These are phyloP conservation scores for Calonectria pseudoturangicola DNA, from an alignment of 2,329 filamentous ascomycete genomes.

Conservation along the genomic window DNA sequence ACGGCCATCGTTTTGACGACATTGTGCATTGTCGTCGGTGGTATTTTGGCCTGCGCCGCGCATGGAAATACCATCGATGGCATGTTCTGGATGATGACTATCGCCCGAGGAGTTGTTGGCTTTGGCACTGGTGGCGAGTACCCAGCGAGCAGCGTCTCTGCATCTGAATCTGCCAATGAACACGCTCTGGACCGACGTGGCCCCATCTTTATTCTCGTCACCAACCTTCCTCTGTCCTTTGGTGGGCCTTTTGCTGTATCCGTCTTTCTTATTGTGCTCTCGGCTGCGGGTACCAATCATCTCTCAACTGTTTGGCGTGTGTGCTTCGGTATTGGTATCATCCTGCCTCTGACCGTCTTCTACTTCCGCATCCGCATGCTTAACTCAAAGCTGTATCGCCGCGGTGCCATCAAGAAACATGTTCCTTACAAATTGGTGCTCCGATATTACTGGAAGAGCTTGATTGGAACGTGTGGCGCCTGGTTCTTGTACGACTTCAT, in stretches of 20 bases:
- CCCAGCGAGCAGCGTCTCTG: constrained; percentile 66
- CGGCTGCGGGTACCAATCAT: constrained; percentile 58
- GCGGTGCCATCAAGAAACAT: constrained; percentile 70
- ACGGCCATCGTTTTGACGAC: constrained; percentile 68
- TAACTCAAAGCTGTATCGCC: constrained; percentile 70
- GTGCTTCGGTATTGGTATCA: constrained; percentile 68
- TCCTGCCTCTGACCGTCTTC: constrained; percentile 72
- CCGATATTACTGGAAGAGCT: constrained; percentile 72
- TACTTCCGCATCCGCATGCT: constrained; percentile 74
- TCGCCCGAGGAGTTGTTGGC: constrained; percentile 68
- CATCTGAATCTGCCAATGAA: constrained; percentile 69
- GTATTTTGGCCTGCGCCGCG: constrained; percentile 66
- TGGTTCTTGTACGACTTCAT: constrained; percentile 73
- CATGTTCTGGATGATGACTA: constrained; percentile 73
- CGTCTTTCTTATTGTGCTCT: constrained; percentile 68
- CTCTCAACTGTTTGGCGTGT: constrained; percentile 68
- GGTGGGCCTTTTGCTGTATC: constrained; percentile 63
- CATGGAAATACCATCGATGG: constrained; percentile 66
- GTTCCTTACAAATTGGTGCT: constrained; percentile 71
- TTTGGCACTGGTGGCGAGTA: constrained; percentile 69
- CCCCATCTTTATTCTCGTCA: constrained; percentile 67
- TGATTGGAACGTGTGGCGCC: constrained; percentile 72
- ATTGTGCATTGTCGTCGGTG: constrained; percentile 67
- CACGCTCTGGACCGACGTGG: constrained; percentile 61
- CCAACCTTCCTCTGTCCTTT: constrained; percentile 59